These are phyloP conservation scores for Botrytis porri DNA, from an alignment of 2,329 filamentous ascomycete genomes.

Conservation along the genomic window DNA sequence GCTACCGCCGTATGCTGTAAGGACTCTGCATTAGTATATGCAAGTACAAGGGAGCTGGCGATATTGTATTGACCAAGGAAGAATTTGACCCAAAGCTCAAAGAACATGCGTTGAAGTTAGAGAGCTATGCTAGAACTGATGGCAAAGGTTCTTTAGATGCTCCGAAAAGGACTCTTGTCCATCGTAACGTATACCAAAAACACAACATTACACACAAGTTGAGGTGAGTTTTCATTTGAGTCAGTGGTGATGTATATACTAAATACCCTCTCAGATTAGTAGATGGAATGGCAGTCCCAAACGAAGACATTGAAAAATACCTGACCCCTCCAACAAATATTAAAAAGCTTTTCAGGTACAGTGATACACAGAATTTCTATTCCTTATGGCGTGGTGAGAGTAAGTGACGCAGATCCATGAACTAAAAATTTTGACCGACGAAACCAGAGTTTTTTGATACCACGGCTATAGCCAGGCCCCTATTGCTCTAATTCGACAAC, in stretches of 20 bases:
- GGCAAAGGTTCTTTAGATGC: background rate
- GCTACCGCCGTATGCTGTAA: background rate
- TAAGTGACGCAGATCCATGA: background rate
- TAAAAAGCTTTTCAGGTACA: background rate
- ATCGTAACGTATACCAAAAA: background rate
- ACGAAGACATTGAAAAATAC: background rate
- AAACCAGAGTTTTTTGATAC: slow-evolving; percentile 9
- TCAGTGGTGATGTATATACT: background rate
- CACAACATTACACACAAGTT: slow-evolving; percentile 6
- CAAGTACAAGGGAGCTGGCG: background rate
- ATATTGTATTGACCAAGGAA: background rate
- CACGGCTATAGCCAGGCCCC: slow-evolving; percentile 4
- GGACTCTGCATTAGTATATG: slow-evolving; percentile 3
- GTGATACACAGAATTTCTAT: background rate
- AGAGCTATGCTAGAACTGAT: background rate
- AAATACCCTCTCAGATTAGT: background rate
- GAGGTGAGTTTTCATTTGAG: background rate
- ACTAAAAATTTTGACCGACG: background rate
- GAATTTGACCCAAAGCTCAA: background rate
- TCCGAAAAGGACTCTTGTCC: background rate
- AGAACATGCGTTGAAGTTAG: background rate
- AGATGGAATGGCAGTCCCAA: background rate
- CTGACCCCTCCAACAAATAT: background rate
- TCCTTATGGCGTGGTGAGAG: slow-evolving; percentile 9
- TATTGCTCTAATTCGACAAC: background rate